Base-by-base conservation (phyloP, 1,284 basidiomycete genomes). In the Ganoderma lucidum region DNA sequence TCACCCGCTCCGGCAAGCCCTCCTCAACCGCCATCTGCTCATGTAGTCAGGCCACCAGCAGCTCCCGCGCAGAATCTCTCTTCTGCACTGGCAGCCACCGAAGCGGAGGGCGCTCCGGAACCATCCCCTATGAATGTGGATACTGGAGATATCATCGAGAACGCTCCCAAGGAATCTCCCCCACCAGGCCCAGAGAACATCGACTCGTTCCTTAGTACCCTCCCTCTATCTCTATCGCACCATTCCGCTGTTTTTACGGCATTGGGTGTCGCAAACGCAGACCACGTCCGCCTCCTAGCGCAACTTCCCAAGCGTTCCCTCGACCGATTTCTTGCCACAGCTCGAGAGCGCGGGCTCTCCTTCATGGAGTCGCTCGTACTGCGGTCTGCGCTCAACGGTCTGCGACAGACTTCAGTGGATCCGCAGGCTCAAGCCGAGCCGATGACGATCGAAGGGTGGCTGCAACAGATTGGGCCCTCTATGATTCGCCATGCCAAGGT, bases 281-380 rank as follows among this genome's bases (percentile, higher is more conserved):
- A 56, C 6, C 53, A 56, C 3, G 2, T 56, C 15, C 53, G 17
- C 6, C 53, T 35, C 6, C 53, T 56, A 2, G 15, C 30, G 17
- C n/a, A n/a, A 3, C 41, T 58, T 48, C 30, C 42, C 30, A 42
- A 44, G 39, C 42, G 6, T 14, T 45, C 19, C 17, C 32, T 45
- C 30, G 55, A 67, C 55, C 6, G 39, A 28, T 39, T 59, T 6
- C 23, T 64, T 30, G 60, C 56, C 19, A 41, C 28, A 6, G 55
- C 68, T 1, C 63, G 55, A 23, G 63, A 65, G 56, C 66, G 48
- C 28, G 66, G 66, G 5, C 61, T 71, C 56, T 65, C 66, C 6
- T 71, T 68, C 64, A 65, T 71, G 56, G 70, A 68, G 53, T 51
- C 70, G n/a, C 64, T 71, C 45, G 62, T 71, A 30, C 51, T 68